Percentiles rank a stretch among this genome's conserved stretches.
Evolutionary conservation across 257 asterid species (phyloP).

Genomic region (Capsicum rhomboideum): DNA sequence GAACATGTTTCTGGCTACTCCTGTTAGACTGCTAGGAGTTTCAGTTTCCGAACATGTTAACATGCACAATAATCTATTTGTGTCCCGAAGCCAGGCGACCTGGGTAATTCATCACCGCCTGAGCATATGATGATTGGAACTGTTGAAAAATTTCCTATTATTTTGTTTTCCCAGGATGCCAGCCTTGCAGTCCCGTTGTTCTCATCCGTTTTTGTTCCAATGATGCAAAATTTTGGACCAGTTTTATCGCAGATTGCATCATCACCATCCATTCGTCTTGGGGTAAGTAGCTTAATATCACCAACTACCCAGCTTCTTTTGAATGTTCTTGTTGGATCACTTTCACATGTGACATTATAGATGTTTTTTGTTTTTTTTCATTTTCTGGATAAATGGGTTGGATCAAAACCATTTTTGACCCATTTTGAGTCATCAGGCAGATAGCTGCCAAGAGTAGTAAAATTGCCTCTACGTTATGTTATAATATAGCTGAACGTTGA

Average conservation of each 20-base stretch:
- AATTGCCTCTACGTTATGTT: not conserved
- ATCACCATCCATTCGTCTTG: conserved; percentile 81
- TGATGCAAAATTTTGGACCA: conserved; percentile 86
- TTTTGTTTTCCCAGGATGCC: conserved; percentile 59
- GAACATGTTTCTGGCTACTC: not conserved
- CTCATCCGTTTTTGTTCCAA: conserved; percentile 80
- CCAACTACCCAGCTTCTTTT: not conserved
- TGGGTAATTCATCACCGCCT: not conserved
- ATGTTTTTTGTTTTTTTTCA: not conserved
- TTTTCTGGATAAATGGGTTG: not conserved
- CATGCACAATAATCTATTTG: not conserved
- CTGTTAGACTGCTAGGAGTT: not conserved
- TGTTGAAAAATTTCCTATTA: not conserved
- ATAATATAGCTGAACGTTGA: too few relatives aligned
- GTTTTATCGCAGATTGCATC: conserved; percentile 70
- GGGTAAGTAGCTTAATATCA: conserved; percentile 47
- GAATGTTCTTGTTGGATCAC: not conserved
- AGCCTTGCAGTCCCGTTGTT: conserved; percentile 75
- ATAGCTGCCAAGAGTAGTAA: not conserved
- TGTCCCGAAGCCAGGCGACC: not conserved
- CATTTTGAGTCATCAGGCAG: not conserved
- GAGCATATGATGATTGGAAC: not conserved
- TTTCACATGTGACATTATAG: not conserved
- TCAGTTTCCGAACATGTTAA: not conserved
- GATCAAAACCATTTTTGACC: not conserved